Evolutionary conservation across 495 filamentous ascomycete genomes (phyloP).

Genomic region (Penicillium cataractarum): DNA sequence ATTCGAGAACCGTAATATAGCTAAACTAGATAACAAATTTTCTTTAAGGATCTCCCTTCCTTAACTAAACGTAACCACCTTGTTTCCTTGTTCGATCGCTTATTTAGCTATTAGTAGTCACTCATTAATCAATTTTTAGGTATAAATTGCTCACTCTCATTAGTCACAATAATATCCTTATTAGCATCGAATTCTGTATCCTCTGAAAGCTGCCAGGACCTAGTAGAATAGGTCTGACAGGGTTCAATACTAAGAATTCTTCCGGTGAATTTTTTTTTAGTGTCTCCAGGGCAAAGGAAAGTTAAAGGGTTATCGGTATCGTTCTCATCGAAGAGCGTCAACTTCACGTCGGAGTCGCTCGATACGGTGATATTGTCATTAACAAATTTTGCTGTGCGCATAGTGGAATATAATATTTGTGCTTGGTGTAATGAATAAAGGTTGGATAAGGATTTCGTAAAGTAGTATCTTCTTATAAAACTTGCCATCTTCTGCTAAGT

Average conservation of each 20-base stretch:
- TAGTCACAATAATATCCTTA: constrained; percentile 18
- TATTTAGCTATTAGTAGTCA: constrained; percentile 13
- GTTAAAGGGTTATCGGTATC: constrained; percentile 6
- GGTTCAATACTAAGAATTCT: constrained; percentile 12
- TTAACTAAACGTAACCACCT: constrained; percentile 10
- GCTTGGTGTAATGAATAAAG: neutral
- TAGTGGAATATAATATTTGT: constrained; percentile 11
- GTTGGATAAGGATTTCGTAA: constrained; percentile 4
- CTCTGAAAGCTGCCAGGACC: constrained; percentile 17
- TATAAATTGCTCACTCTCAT: constrained; percentile 11
- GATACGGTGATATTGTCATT: constrained; percentile 16
- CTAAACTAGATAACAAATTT: neutral
- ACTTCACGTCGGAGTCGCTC: constrained; percentile 13
- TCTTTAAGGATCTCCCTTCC: neutral
- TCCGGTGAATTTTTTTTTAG: constrained; percentile 16
- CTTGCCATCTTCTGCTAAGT: neutral
- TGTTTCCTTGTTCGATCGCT: constrained; percentile 18
- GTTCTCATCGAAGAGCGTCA: constrained; percentile 17
- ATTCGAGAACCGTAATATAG: too few species aligned
- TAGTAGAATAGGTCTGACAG: constrained; percentile 14
- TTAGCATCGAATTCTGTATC: constrained; percentile 12
- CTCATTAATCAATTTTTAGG: constrained; percentile 6
- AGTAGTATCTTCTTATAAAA: constrained; percentile 4
- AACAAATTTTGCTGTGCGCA: constrained; percentile 13
- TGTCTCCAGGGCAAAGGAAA: constrained; percentile 18